Base-by-base conservation (phyloP, 192 early-diverging fungal genomes). In the Linnemannia hyalina region DNA sequence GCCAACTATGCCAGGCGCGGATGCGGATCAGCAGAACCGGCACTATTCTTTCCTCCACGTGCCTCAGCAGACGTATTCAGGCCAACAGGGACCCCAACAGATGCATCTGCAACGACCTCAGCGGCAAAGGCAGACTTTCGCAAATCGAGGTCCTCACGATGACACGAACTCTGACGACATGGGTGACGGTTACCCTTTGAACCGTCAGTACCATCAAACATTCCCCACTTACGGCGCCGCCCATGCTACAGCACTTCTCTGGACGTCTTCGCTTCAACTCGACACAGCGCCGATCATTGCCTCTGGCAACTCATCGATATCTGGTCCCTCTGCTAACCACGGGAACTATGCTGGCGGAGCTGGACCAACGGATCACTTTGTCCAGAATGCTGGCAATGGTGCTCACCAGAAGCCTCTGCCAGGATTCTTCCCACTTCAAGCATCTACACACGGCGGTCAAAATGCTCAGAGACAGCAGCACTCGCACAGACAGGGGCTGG, bases 51-150 rank as follows among this genome's bases (percentile, higher is more conserved):
- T 76, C 18, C 81, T 60, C 18, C 75, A 72, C 16, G 29, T 46
- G n/a, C 23, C 22, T 41, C 40, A 80, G 36, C 70, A 70, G 42
- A 41, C 47, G 4, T 60, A 29, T 6, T 36, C 46, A 41, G 49
- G 35, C 29, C 80, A 81, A 71, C 73, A 75, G 36, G 40, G 18
- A 0, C 72, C 20, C 6, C 72, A 73, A 49, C 74, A 75, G 5
- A 6, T 11, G 47, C 79, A 80, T 15, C 79, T 69, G 2, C 79
- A 73, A 44, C 70, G 77, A 13, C 36, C n/a, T n/a, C 26, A 46
- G 44, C 42, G 44, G 6, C 71, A 73, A 35, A 77, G 38, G 32
- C 63, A 77, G 22, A 41, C 23, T 5, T 60, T 55, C 60, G 0
- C 29, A 11, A 8, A 5, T n/a, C 71, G 40, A 35, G 72, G 10